Percentiles rank a stretch among this genome's conserved stretches.
phyloP scores from a whole-genome alignment of 2,329 filamentous ascomycete genomes.

The Microdochium bolleyi region DNA sequence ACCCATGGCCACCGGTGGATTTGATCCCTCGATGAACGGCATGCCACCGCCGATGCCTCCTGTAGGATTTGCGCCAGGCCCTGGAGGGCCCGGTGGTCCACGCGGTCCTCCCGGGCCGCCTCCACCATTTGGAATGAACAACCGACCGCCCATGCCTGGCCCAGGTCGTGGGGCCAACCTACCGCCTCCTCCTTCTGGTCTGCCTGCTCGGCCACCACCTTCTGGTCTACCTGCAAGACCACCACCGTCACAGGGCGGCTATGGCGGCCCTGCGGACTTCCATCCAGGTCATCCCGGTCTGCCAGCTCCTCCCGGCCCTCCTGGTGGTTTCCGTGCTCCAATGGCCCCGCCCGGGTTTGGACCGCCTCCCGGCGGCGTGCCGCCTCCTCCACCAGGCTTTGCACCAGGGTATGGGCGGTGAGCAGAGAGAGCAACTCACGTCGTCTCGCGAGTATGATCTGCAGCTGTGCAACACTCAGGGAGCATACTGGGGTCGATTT shows the following conservation, averaged over 20 bases:
- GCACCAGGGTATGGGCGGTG: constrained; percentile 4
- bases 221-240: constrained; percentile 50
- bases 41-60: constrained; percentile 26
- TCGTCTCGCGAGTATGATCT: too few species aligned
- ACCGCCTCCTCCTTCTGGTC: constrained; percentile 48
- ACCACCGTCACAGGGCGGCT: constrained; percentile 60
- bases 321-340: constrained; percentile 33
- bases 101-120: constrained; percentile 16
- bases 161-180: constrained; percentile 29
- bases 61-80: constrained; percentile 20
- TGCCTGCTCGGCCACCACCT: constrained; percentile 62
- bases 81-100: constrained; percentile 13
- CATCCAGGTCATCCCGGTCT: constrained; percentile 29
- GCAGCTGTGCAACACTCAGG: too few species aligned
- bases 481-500: too few species aligned
- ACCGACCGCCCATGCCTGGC: constrained; percentile 21
- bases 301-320: constrained; percentile 26
- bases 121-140: constrained; percentile 27
- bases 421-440: not conserved
- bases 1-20: constrained; percentile 15
- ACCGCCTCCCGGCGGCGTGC: constrained; percentile 16
- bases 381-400: constrained; percentile 7
- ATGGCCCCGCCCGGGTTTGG: constrained; percentile 36
- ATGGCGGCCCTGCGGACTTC: constrained; percentile 55
- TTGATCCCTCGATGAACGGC: constrained; percentile 10